Evolutionary conservation across 179 eudicot genomes (phyloP).

Genomic region (Silene coronaria): DNA sequence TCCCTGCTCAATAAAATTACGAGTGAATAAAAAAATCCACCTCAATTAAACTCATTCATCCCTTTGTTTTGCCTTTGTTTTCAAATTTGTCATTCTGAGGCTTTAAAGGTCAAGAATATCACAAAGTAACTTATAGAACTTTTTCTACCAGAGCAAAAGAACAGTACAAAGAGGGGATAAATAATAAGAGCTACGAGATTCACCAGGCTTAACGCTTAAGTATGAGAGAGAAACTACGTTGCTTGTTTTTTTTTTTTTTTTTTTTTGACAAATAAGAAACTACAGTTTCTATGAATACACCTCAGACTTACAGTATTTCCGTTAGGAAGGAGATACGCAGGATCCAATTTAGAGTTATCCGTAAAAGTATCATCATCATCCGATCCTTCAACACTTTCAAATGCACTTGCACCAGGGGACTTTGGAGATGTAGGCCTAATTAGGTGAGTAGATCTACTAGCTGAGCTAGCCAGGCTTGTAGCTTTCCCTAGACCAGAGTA

Average conservation of each 20-base stretch:
- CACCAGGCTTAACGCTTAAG: neutral
- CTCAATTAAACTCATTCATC: neutral
- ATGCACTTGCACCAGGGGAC: slow-evolving; percentile 93
- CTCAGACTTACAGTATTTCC: slow-evolving; percentile 68
- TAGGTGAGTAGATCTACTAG: slow-evolving; percentile 51
- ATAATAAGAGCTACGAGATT: neutral
- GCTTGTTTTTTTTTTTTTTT: too few relatives aligned
- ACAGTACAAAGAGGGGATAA: neutral
- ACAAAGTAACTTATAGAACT: neutral
- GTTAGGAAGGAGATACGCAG: slow-evolving; percentile 50
- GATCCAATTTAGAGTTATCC: slow-evolving; percentile 45
- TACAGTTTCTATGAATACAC: neutral
- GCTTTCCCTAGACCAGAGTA: slow-evolving; percentile 44
- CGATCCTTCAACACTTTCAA: slow-evolving; percentile 90
- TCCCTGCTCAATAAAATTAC: slow-evolving; percentile 28
- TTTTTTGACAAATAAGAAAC: too few relatives aligned
- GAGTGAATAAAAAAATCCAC: slow-evolving; percentile 15
- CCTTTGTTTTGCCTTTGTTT: neutral
- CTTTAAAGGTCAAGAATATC: neutral
- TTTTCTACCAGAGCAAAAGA: neutral
- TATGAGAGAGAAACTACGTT: neutral
- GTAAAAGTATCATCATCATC: slow-evolving; percentile 72
- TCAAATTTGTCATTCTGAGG: neutral
- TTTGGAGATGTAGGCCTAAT: slow-evolving; percentile 85
- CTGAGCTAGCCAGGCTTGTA: slow-evolving; percentile 45